These are phyloP conservation scores for Jaltomata sinuosa DNA, from an alignment of 257 asterid genomes.

Conservation along the genomic window DNA sequence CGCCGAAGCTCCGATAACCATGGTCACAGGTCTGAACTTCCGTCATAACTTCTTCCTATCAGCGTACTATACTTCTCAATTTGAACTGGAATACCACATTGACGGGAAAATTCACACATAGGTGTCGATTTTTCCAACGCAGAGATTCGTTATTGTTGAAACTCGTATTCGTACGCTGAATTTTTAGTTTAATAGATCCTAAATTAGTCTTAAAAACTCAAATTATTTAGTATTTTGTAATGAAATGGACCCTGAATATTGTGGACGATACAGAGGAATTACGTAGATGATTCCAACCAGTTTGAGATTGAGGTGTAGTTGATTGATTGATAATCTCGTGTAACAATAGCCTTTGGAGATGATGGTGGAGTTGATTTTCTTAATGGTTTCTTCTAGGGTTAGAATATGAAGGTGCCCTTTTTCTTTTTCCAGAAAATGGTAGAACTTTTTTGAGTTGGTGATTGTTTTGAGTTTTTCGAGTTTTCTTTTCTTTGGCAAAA, in stretches of 20 bases:
- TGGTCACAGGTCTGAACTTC: slow-evolving; percentile 11
- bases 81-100: neutral
- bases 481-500: neutral
- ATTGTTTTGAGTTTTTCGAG: neutral
- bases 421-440: neutral
- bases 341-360: neutral
- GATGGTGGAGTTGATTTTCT: neutral
- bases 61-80: neutral
- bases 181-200: neutral
- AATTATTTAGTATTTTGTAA: neutral
- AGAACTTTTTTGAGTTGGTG: neutral
- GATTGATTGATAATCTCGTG: neutral
- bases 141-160: neutral
- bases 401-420: neutral
- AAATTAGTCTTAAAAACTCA: neutral
- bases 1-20: slow-evolving; percentile 1
- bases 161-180: neutral
- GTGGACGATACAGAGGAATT: neutral
- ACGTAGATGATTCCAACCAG: neutral
- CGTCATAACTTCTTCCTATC: neutral
- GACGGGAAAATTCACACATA: neutral
- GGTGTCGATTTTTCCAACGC: neutral
- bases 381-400: neutral
- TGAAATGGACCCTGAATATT: neutral
- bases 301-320: neutral